Base-by-base conservation (phyloP, 768 basidiomycete species). In the Termitomyces sp. region DNA sequence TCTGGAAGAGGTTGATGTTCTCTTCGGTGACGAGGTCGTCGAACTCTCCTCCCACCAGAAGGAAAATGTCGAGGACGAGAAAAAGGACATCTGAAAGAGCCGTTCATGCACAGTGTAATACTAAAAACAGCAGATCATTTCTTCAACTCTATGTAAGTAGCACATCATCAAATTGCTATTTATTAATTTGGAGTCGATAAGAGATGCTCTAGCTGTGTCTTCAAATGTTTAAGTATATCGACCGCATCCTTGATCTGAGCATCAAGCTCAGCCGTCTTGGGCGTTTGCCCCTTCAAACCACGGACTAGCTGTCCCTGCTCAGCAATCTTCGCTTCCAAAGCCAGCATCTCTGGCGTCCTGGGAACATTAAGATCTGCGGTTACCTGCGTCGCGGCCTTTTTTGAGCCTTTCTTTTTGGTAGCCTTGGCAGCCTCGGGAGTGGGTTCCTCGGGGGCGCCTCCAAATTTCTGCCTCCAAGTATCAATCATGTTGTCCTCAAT, bases 401-500 rank as follows among this genome's bases (percentile, higher is more conserved):
- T 81, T 37, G 74, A 73, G 28, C 72, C 75, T 69, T 90, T 86
- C 71, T 84, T 86, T 24, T 78, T 78, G 24, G 75, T 68, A 18
- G 73, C 73, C 56, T 74, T 77, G 26, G 75, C 69, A 54, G 74
- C 75, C 59, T 81, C 75, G 64, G 69, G 72, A 41, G 68, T 71
- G 12, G 69, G 69, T 47, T 66, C 65, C 55, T 69, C 55, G 12
- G 49, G 73, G 10, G 65, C 68, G 8, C 96, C 96, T 3, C 88
- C 88, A 65, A 94, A 99, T 70, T 84, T 84, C 48, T 71, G 72
- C 63, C 87, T 81, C 88, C 90, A 98, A 6, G 82, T 80, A 31
- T 93, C 88, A 26, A 86, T 87, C 87, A 87, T 88, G 68, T 83
- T 87, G 66, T 96, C 92, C 58, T 97, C 93, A 59, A 99, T 97